A percentile compares a stretch with the other conserved stretches of the same genome.
phyloP scores from a whole-genome alignment of 306 rosid genomes.

The Urtica urens region DNA sequence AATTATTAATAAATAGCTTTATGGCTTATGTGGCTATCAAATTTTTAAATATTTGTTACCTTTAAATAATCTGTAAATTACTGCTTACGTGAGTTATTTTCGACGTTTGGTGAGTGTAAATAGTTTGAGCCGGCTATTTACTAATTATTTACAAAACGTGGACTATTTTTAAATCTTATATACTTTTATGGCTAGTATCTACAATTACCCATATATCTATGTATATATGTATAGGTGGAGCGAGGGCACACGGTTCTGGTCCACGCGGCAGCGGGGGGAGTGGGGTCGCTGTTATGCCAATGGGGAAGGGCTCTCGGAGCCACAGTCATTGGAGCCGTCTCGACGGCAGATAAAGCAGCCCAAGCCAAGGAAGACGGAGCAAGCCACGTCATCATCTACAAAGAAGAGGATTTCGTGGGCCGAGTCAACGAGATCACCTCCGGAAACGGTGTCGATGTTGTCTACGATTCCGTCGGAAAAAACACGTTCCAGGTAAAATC shows the following conservation, averaged over 20 bases:
- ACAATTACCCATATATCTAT: no score
- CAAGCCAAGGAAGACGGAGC: conserved; percentile 95
- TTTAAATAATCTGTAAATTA: no score
- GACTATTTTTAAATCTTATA: no score
- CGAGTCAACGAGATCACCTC: conserved; percentile 72
- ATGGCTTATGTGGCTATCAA: no score
- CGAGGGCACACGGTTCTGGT: conserved; percentile 67
- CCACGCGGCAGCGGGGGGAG: conserved; percentile 97
- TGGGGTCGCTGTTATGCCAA: conserved; percentile 87
- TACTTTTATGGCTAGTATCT: no score
- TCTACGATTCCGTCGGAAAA: conserved; percentile 90
- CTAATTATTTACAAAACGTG: no score
- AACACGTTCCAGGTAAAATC: conserved; percentile 93
- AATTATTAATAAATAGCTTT: no score
- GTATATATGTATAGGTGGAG: conserved; percentile 52
- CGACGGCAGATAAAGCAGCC: conserved; percentile 66
- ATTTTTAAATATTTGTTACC: no score
- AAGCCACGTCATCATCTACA: conserved; percentile 58
- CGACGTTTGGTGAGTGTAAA: no score
- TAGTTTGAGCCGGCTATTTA: no score
- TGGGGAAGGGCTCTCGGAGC: conserved; percentile 93
- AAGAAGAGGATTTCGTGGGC: conserved; percentile 69
- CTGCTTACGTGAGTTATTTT: no score
- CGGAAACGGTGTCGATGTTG: conserved; percentile 78
- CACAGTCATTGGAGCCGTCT: conserved; percentile 81